phyloP scores from a whole-genome alignment of 257 asterid species.

The Przewalskia tangutica region DNA sequence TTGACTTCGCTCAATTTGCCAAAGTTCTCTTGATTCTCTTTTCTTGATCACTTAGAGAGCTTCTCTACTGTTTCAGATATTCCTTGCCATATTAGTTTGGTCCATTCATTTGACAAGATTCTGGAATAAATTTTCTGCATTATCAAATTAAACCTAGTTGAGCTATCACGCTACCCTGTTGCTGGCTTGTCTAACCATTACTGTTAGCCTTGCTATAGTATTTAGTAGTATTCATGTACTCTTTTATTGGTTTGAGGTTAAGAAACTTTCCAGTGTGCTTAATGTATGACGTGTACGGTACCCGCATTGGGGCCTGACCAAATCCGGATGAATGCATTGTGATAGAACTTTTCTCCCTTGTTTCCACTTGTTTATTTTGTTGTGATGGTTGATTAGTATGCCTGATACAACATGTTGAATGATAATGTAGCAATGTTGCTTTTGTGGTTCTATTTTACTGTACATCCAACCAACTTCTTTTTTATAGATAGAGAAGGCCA shows the following conservation, averaged over 20 bases:
- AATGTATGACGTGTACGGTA: not conserved
- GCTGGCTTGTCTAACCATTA: not conserved
- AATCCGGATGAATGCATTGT: not conserved
- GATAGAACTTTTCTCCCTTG: not conserved
- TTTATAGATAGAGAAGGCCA: constrained; percentile 61
- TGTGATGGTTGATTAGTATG: not conserved
- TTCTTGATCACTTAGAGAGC: not conserved
- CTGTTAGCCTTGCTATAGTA: not conserved
- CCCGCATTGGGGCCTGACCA: too few relatives aligned
- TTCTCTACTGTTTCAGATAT: not conserved
- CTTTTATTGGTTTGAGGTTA: not conserved
- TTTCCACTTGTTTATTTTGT: not conserved
- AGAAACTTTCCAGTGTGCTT: not conserved
- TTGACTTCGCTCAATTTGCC: not conserved
- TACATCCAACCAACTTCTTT: constrained; percentile 8
- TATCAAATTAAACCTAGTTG: not conserved
- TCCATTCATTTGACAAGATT: not conserved
- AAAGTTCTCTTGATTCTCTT: not conserved
- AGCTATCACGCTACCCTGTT: not conserved
- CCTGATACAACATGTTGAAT: not conserved
- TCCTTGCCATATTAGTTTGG: not conserved
- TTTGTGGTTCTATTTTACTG: not conserved
- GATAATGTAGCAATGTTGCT: not conserved
- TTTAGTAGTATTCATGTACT: not conserved
- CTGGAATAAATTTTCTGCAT: not conserved